phyloP scores from a whole-genome alignment of 2,329 filamentous ascomycete species.

The Calonectria crousiana region DNA sequence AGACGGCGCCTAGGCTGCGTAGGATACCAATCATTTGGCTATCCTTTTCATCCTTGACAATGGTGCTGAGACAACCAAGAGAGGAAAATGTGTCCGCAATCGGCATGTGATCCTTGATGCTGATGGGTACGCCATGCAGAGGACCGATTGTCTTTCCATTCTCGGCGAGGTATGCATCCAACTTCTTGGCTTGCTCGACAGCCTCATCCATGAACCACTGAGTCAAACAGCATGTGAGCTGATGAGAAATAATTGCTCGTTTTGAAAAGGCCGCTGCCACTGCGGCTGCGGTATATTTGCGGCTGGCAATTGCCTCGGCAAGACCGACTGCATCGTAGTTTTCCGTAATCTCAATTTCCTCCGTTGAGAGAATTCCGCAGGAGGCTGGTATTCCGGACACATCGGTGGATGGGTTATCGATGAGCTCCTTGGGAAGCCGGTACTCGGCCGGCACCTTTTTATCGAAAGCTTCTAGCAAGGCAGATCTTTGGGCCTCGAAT shows the following conservation, averaged over 20 bases:
- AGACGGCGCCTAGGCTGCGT: constrained; percentile 65
- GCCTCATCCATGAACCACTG: constrained; percentile 66
- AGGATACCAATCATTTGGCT: constrained; percentile 69
- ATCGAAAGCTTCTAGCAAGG: constrained; percentile 47
- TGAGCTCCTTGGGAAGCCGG: constrained; percentile 41
- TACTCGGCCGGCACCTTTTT: constrained; percentile 47
- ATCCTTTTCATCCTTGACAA: constrained; percentile 64
- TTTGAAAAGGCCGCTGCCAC: constrained; percentile 65
- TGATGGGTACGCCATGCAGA: constrained; percentile 41
- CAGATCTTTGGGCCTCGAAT: constrained; percentile 39
- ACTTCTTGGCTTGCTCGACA: constrained; percentile 50
- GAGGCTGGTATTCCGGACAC: constrained; percentile 21
- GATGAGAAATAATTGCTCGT: constrained; percentile 65
- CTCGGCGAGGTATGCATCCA: constrained; percentile 56
- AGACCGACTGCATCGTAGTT: constrained; percentile 57
- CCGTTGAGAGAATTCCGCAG: constrained; percentile 57
- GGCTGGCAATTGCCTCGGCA: constrained; percentile 51
- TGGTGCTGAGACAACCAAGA: constrained; percentile 63
- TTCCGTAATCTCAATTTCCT: constrained; percentile 63
- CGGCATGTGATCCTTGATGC: constrained; percentile 66
- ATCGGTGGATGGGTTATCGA: constrained; percentile 33
- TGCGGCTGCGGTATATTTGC: constrained; percentile 51
- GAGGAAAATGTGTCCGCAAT: constrained; percentile 62
- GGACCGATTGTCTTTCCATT: constrained; percentile 47
- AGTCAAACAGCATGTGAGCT: constrained; percentile 64